A percentile compares a stretch with the other conserved stretches of the same genome.
Evolutionary conservation across 345 rosid genomes (phyloP).

Genomic region (Eutrema japonicum): DNA sequence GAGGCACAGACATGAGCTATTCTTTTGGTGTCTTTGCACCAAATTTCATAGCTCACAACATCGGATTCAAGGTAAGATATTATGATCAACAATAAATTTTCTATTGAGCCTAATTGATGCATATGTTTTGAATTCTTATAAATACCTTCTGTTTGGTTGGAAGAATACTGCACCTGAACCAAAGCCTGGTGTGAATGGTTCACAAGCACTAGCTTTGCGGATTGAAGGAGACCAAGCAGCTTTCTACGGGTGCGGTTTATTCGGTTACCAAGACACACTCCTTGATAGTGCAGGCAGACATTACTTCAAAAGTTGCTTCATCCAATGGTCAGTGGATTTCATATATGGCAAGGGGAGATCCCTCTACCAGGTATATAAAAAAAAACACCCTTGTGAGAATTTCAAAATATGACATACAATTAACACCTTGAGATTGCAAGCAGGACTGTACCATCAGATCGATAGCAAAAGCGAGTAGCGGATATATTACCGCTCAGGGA

Average conservation of each 20-base stretch:
- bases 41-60: no score
- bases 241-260: conserved; percentile 70
- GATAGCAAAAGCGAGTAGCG: conserved; percentile 50
- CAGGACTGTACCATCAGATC: conserved; percentile 59
- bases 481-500: conserved; percentile 63
- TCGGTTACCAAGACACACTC: conserved; percentile 80
- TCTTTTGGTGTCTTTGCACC: not conserved
- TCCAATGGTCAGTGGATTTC: conserved; percentile 67
- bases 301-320: conserved; percentile 60
- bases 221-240: conserved; percentile 67
- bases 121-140: not conserved
- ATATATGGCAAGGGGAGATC: conserved; percentile 79
- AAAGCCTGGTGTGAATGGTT: conserved; percentile 59
- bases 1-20: not conserved
- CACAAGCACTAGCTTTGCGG: conserved; percentile 68
- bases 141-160: not conserved
- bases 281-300: conserved; percentile 64
- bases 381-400: not conserved
- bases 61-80: not conserved
- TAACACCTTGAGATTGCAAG: not conserved
- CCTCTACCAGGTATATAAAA: conserved; percentile 53
- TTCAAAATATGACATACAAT: not conserved
- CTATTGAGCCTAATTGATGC: not conserved
- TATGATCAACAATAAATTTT: not conserved
- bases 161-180: conserved; percentile 67